Evolutionary conservation across 2,329 filamentous ascomycete species (phyloP).

Genomic region (Phyllosticta capitalensis): DNA sequence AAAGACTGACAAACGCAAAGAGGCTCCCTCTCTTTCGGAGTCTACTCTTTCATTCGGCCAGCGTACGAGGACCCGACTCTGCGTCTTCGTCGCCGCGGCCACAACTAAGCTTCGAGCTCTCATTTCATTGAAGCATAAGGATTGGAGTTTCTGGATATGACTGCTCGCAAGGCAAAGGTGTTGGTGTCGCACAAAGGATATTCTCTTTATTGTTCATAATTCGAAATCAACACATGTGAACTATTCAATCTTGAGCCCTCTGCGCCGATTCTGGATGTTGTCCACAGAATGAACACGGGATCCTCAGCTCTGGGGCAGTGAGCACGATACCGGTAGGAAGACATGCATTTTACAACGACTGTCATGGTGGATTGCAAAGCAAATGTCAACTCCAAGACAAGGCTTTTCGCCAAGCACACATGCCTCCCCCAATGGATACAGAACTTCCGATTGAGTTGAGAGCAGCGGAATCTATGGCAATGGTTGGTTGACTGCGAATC

Average conservation of each 20-base stretch:
- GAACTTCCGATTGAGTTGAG: too few relatives aligned
- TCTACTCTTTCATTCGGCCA: slow-evolving; percentile 9
- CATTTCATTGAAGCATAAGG: background rate
- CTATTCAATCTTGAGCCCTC: background rate
- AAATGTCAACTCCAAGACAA: too few relatives aligned
- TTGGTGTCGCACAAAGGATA: background rate
- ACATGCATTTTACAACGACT: too few relatives aligned
- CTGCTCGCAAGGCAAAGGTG: background rate
- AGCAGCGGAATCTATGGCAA: too few relatives aligned
- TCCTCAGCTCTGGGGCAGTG: too few relatives aligned
- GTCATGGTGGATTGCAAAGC: too few relatives aligned
- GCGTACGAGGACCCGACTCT: background rate
- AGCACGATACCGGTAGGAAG: too few relatives aligned
- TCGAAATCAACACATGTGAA: background rate
- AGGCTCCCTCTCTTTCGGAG: slow-evolving; percentile 2
- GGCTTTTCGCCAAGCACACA: too few relatives aligned
- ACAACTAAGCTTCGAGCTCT: background rate
- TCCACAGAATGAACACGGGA: too few relatives aligned
- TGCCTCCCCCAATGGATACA: too few relatives aligned
- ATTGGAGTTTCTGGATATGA: background rate
- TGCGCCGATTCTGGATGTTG: background rate
- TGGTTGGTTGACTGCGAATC: too few relatives aligned
- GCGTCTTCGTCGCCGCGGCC: slow-evolving; percentile 1
- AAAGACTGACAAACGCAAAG: background rate
- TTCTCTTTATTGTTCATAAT: background rate